Evolutionary conservation across 2,329 filamentous ascomycete species (phyloP), one percentile per base, ranked within the genome.

Genomic region (Trichoderma atrobrunneum): DNA sequence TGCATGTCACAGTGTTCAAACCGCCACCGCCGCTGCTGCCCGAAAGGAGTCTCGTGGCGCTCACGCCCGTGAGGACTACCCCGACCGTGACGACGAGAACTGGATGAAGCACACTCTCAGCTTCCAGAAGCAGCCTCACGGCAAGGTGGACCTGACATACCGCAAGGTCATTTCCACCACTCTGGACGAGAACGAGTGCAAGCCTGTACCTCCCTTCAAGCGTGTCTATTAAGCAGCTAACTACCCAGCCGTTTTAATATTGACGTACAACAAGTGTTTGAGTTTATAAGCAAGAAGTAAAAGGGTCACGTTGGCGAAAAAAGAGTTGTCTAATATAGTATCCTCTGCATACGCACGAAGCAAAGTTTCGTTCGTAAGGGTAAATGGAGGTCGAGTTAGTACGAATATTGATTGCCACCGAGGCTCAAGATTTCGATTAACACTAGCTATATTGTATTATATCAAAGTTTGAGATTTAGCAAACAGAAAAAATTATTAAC

Each of bases 31-130:
- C 36, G 96, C 96, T 74, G 93, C 94, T 72, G 95, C 95, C 85
- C 91, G 96, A 81, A 97, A 97, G 88, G 96, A 99, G 85, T 97
- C 94, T 71, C 93, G 96, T 85, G 96, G 96, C 81, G 96, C 96
- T 28, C 96, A 99, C 84, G 96, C 96, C 76, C 93, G 96, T 77
- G 96, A 99, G 87, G 96, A 99, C 82, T 98, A 84, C 88, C 95
- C 95, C 72, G 95, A 98, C 21, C 92, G 96, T 86, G 93, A 98
- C 81, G 96, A 99, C 81, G 88, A 91, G 84, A 92, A 97, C 83
- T 98, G 95, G 95, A 98, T 98, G 95, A 98, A 98, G 91, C 96
- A 99, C 89, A 97, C 94, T 60, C 89, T 99, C 74, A 94, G 92
- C 76, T 99, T 92, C 92, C 96, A 99, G 88, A 97, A 94, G 91